Percentiles rank a stretch among this genome's conserved stretches.
Evolutionary conservation across 805 yeast species (phyloP).

Genomic region (Priceomyces castillae): DNA sequence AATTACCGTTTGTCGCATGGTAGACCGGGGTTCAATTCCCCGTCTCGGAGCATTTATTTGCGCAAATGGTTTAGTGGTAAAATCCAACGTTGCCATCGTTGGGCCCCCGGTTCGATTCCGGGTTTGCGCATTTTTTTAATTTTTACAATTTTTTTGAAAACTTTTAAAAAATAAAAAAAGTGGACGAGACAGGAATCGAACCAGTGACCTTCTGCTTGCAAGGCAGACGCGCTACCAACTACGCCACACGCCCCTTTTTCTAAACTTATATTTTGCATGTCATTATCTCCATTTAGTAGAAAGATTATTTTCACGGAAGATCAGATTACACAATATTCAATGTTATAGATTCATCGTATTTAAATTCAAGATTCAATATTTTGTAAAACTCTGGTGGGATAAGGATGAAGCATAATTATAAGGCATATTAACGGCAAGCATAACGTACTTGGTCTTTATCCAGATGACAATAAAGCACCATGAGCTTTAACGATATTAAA

Average conservation of each 20-base stretch:
- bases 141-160: background rate
- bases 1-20: conserved; percentile 22
- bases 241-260: conserved; percentile 62
- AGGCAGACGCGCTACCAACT: conserved; percentile 78
- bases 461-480: background rate
- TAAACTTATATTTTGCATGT: too few relatives aligned
- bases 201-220: conserved; percentile 74
- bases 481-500: conserved; percentile 1
- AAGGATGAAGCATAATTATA: background rate
- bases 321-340: too few relatives aligned
- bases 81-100: conserved; percentile 17
- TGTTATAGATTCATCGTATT: too few relatives aligned
- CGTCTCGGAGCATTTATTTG: conserved; percentile 16
- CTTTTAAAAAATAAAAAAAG: conserved; percentile 14
- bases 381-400: background rate
- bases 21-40: conserved; percentile 23
- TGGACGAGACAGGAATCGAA: conserved; percentile 75
- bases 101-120: conserved; percentile 18
- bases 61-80: conserved; percentile 16
- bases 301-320: too few relatives aligned
- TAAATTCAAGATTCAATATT: background rate
- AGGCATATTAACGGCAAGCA: background rate
- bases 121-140: conserved; percentile 14
- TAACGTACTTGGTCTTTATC: background rate
- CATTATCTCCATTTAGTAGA: too few relatives aligned